Conservation (phyloP, 169 alveolate genomes). For the Plasmodium knowlesi region DNA sequence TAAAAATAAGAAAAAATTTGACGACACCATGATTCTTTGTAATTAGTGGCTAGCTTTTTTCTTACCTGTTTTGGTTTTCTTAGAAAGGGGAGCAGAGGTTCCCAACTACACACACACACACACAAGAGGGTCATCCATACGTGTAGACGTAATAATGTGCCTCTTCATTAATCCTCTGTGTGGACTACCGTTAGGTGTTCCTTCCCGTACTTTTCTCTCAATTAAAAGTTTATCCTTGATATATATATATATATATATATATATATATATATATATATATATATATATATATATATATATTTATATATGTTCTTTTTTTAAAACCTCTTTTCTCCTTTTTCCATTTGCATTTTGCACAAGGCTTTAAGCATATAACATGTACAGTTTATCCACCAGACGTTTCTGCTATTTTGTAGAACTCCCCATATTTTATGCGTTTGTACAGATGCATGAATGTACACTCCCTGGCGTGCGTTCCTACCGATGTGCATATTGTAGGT, state of each 20-base stretch:
- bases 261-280: too few relatives aligned
- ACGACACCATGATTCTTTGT: slow-evolving; percentile 29
- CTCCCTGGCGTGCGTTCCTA: background rate
- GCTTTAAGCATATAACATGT: background rate
- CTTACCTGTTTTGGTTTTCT: background rate
- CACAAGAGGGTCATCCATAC: background rate
- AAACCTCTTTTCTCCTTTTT: background rate
- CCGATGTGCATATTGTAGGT: background rate
- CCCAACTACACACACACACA: background rate
- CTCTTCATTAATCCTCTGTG: background rate
- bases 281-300: too few relatives aligned
- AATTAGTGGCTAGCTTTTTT: slow-evolving; percentile 6
- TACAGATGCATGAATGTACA: background rate
- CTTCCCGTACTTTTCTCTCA: background rate
- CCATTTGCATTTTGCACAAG: background rate
- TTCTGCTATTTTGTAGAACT: background rate
- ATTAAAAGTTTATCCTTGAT: background rate
- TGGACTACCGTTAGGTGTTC: background rate
- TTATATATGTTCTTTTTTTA: background rate
- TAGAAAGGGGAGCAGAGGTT: background rate
- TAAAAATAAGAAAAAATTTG: slow-evolving; percentile 60
- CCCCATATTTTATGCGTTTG: background rate
- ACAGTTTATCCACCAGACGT: background rate
- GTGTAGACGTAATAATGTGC: background rate
- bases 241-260: background rate